phyloP scores from a whole-genome alignment of 495 filamentous ascomycete species.

The Aspergillus avenaceus region DNA sequence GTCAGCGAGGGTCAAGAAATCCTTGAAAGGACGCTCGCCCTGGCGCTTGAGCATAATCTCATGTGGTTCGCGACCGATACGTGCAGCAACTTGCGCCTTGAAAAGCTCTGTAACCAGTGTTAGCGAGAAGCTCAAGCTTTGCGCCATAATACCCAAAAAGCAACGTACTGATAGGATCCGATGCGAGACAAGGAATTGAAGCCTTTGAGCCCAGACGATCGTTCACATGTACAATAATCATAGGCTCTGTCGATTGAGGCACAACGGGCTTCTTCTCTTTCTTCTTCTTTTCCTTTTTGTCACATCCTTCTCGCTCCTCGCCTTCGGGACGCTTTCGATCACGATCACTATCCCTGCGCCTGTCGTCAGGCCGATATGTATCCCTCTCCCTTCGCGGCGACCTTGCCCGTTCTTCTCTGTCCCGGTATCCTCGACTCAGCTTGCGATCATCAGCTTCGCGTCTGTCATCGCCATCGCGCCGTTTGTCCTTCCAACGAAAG shows the following conservation, averaged over 20 bases:
- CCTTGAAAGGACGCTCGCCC: conserved; percentile 88
- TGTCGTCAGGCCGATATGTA: conserved; percentile 18
- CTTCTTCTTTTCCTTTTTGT: conserved; percentile 26
- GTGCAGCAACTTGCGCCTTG: conserved; percentile 83
- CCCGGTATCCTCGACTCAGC: conserved; percentile 55
- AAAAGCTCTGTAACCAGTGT: conserved; percentile 55
- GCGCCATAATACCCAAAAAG: background rate
- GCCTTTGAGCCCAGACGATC: conserved; percentile 89
- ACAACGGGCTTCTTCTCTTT: conserved; percentile 32
- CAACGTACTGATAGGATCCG: conserved; percentile 64
- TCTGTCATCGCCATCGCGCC: conserved; percentile 42
- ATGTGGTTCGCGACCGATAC: conserved; percentile 80
- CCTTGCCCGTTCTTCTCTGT: conserved; percentile 28
- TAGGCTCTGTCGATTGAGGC: conserved; percentile 54
- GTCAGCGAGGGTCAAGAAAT: conserved; percentile 77
- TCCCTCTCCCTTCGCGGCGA: conserved; percentile 32
- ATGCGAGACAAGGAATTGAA: conserved; percentile 78
- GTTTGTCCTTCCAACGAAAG: conserved; percentile 66
- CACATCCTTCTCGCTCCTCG: conserved; percentile 25
- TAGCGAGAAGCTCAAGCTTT: conserved; percentile 11
- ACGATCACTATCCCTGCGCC: conserved; percentile 21
- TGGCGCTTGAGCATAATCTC: conserved; percentile 91
- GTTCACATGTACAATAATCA: conserved; percentile 91
- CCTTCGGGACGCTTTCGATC: conserved; percentile 17
- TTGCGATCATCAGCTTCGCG: conserved; percentile 35